Evolutionary conservation across 805 yeast genomes (phyloP).

Genomic region (Saccharomycopsis sp.): DNA sequence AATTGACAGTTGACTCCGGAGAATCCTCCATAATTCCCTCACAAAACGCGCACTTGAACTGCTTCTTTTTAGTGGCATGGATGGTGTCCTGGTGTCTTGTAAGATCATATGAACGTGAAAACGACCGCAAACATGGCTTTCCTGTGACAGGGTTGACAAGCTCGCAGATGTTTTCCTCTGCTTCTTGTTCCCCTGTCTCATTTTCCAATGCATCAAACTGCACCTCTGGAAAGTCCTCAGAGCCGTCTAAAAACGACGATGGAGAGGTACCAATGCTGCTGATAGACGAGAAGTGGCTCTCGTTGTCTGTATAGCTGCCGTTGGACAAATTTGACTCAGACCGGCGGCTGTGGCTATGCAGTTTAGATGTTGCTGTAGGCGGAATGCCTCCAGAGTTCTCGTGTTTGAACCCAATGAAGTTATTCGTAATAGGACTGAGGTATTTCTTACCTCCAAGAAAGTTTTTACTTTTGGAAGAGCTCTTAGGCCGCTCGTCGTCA

Average conservation of each 20-base stretch:
- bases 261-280: not conserved
- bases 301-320: constrained; percentile 4
- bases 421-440: constrained; percentile 2
- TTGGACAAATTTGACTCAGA: not conserved
- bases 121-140: constrained; percentile 63
- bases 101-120: constrained; percentile 91
- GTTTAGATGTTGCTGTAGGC: not conserved
- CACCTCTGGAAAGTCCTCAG: too few species aligned
- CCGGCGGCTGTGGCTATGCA: not conserved
- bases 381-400: too few species aligned
- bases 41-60: constrained; percentile 82
- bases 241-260: not conserved
- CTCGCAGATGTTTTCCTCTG: constrained; percentile 40
- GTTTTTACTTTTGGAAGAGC: not conserved
- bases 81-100: constrained; percentile 95
- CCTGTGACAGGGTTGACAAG: constrained; percentile 57
- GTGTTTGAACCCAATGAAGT: not conserved
- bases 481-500: not conserved
- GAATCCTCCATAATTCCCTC: constrained; percentile 45
- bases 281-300: not conserved
- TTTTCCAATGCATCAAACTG: too few species aligned
- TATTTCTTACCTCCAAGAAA: not conserved
- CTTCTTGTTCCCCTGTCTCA: constrained; percentile 30
- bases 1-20: constrained; percentile 2
- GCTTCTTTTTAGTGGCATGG: constrained; percentile 81